phyloP scores from a whole-genome alignment of 345 rosid genomes.

The Melaleuca quinquenervia region DNA sequence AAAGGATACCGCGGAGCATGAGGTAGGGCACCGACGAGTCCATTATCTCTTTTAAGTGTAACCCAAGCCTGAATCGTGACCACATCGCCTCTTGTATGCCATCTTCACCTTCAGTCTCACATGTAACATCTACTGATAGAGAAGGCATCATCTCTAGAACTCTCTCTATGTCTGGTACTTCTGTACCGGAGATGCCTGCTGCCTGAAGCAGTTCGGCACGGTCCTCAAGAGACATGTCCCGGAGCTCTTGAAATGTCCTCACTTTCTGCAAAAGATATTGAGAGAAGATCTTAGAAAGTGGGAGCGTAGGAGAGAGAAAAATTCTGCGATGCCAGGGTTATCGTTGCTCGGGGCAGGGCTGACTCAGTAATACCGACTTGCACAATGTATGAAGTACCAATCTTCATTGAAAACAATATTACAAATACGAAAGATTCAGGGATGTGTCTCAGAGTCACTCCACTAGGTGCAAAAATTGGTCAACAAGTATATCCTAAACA shows the following conservation, averaged over 20 bases:
- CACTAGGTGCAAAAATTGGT: background rate
- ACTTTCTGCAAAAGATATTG: slow-evolving; percentile 55
- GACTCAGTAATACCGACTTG: background rate
- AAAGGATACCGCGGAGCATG: too few species aligned
- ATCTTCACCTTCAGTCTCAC: slow-evolving; percentile 99
- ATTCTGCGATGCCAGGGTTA: background rate
- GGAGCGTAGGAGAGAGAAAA: background rate
- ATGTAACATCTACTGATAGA: slow-evolving; percentile 58
- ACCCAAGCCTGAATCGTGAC: too few species aligned
- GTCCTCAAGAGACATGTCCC: slow-evolving; percentile 54
- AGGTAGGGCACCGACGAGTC: too few species aligned
- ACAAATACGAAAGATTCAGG: background rate
- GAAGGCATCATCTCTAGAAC: slow-evolving; percentile 96
- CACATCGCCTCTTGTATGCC: slow-evolving; percentile 87
- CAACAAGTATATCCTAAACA: too few species aligned
- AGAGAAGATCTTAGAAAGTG: background rate
- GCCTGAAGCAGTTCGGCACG: slow-evolving; percentile 78
- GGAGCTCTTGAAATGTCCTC: slow-evolving; percentile 74
- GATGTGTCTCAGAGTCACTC: background rate
- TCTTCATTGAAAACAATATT: background rate
- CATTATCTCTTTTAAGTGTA: too few species aligned
- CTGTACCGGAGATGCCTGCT: slow-evolving; percentile 69
- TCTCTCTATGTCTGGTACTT: slow-evolving; percentile 63
- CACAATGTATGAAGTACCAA: background rate
- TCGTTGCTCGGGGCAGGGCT: background rate